Evolutionary conservation across 306 rosid genomes (phyloP).

Genomic region (Acacia acuminata): DNA sequence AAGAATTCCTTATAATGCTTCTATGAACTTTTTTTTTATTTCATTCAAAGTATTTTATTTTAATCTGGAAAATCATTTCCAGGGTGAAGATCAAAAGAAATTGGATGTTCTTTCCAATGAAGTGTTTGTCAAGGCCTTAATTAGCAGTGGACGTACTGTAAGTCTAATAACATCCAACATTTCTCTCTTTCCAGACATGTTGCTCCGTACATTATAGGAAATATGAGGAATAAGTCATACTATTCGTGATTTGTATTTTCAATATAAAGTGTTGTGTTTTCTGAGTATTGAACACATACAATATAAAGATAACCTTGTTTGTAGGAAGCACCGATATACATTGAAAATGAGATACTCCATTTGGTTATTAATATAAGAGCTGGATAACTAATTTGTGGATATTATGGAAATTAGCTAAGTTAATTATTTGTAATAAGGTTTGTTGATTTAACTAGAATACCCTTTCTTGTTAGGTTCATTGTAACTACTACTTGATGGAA

Average conservation of each 20-base stretch:
- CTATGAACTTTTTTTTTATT: background rate
- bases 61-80: background rate
- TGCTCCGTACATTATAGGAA: background rate
- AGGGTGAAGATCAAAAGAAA: slow-evolving; percentile 95
- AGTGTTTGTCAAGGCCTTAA: slow-evolving; percentile 87
- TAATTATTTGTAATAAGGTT: too few species aligned
- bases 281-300: background rate
- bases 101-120: slow-evolving; percentile 96
- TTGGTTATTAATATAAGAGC: too few species aligned
- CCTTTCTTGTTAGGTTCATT: too few species aligned
- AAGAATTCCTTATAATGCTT: background rate
- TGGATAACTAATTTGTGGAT: too few species aligned
- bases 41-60: background rate
- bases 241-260: background rate
- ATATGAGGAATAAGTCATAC: background rate
- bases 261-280: background rate
- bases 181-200: background rate
- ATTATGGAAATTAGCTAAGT: too few species aligned
- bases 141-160: slow-evolving; percentile 91
- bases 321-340: background rate
- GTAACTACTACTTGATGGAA: too few species aligned
- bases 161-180: slow-evolving; percentile 30
- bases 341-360: background rate
- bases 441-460: too few species aligned
- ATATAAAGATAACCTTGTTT: background rate